phyloP scores from a whole-genome alignment of 208 protist genomes.

The Naegleria gruberi region DNA sequence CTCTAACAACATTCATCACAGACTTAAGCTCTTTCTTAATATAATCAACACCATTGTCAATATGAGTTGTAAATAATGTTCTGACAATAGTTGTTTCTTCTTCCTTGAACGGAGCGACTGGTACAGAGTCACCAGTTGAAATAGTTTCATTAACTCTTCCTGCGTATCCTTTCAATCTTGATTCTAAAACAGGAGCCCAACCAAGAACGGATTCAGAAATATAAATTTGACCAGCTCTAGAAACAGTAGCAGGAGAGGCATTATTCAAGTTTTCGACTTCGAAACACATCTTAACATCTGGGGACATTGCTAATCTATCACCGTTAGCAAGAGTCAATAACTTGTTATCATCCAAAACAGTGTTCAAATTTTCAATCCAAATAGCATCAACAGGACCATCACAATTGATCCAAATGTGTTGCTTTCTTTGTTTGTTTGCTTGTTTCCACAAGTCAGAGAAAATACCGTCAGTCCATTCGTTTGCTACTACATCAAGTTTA shows the following conservation, averaged over 20 bases:
- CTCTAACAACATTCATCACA: conserved; percentile 8
- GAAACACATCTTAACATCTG: conserved; percentile 91
- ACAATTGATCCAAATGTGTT: conserved; percentile 87
- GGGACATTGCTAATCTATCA: conserved; percentile 91
- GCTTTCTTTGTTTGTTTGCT: conserved; percentile 71
- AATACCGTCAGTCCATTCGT: conserved; percentile 90
- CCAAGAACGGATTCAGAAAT: conserved; percentile 89
- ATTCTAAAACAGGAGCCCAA: conserved; percentile 63
- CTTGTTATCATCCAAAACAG: conserved; percentile 98
- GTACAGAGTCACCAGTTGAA: conserved; percentile 52
- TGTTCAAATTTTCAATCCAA: conserved; percentile 98
- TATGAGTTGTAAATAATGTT: background rate
- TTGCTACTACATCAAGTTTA: conserved; percentile 71
- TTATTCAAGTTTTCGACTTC: conserved; percentile 95
- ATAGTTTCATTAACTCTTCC: conserved; percentile 50
- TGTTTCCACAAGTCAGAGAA: conserved; percentile 80
- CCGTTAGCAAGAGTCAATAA: conserved; percentile 94
- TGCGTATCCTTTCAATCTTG: conserved; percentile 56
- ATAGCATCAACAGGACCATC: conserved; percentile 97
- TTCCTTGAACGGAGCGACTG: conserved; percentile 32
- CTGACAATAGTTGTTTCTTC: background rate
- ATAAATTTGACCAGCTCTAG: conserved; percentile 94
- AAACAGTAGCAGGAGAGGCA: conserved; percentile 97
- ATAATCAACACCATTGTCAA: conserved; percentile 15
- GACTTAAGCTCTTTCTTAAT: conserved; percentile 10